phyloP scores from a whole-genome alignment of 78 protist species.

The Bodo saltans region DNA sequence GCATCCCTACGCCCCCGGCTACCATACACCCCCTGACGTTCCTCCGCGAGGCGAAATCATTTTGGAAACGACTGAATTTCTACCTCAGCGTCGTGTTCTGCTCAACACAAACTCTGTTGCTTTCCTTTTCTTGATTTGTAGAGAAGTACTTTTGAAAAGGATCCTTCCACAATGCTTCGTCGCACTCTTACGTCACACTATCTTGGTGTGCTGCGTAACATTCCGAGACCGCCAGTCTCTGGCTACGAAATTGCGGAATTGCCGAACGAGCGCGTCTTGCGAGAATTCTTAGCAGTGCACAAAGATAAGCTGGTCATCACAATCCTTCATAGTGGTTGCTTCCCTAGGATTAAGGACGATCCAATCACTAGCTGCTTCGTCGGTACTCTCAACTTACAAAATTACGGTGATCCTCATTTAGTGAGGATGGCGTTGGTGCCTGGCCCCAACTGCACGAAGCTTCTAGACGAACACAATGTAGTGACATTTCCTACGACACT shows the following conservation, averaged over 20 bases:
- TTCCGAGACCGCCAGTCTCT: background rate
- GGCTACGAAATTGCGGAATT: background rate
- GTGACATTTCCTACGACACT: background rate
- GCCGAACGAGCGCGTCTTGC: background rate
- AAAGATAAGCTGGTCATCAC: background rate
- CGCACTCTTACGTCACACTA: background rate
- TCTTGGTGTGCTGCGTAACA: background rate
- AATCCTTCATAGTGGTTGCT: background rate
- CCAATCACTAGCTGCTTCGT: background rate
- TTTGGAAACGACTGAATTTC: no score
- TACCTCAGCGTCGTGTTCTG: no score
- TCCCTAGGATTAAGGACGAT: no score
- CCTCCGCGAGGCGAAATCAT: no score
- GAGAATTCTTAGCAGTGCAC: background rate
- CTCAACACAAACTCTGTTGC: background rate
- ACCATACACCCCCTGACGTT: no score
- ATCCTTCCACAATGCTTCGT: background rate
- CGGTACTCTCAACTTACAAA: background rate
- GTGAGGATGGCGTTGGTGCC: background rate
- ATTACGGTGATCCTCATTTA: background rate
- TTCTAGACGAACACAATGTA: background rate
- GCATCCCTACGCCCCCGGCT: no score
- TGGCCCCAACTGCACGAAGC: background rate
- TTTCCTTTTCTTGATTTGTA: background rate
- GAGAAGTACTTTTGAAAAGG: background rate